phyloP scores from a whole-genome alignment of 2,329 filamentous ascomycete genomes.

The Periglandula ipomoeae region DNA sequence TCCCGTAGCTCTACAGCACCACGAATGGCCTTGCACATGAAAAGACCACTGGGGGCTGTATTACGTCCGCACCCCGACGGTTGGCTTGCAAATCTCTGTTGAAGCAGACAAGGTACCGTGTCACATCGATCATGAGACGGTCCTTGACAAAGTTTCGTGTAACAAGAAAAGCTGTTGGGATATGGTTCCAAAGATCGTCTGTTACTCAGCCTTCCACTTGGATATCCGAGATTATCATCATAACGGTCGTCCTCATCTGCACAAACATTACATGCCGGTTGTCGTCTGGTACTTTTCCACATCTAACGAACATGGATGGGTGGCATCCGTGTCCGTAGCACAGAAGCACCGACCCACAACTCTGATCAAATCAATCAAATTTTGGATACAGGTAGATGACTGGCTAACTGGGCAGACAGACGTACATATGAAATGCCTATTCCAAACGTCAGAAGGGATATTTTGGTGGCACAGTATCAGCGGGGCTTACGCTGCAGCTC shows the following conservation, averaged over 20 bases:
- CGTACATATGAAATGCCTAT: background rate
- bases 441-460: background rate
- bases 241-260: no score
- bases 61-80: no score
- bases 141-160: no score
- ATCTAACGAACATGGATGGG: background rate
- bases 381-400: background rate
- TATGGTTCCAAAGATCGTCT: no score
- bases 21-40: background rate
- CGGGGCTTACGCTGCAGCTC: background rate
- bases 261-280: no score
- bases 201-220: no score
- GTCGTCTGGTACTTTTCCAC: no score
- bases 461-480: background rate
- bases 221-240: no score
- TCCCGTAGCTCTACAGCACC: background rate
- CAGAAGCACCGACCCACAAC: background rate
- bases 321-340: conserved; percentile 6
- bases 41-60: no score
- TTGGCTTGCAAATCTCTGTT: background rate
- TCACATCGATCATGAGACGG: no score
- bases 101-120: no score
- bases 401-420: background rate
- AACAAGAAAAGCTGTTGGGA: no score
- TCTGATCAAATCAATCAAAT: background rate